Base-by-base conservation (phyloP, 2,329 filamentous ascomycete species). In the Ceratocystis colombiana region DNA sequence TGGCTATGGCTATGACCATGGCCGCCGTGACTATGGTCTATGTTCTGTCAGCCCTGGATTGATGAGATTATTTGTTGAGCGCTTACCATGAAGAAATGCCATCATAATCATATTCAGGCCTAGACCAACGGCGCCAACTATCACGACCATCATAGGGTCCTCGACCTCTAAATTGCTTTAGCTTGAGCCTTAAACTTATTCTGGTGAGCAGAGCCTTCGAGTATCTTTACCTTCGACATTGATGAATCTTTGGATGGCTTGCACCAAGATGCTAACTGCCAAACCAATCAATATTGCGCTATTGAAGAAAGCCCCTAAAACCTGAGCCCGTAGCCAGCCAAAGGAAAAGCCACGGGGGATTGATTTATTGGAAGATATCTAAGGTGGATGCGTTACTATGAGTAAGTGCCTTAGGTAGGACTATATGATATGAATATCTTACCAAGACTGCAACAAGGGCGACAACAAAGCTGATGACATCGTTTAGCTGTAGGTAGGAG, bases 281-380 rank as follows among this genome's bases (percentile, higher is more conserved):
- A 92, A 76, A 0, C 86, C 88, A 17, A 90, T 74, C 1, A 92
- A 79, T 67, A 92, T 88, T 1, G 86, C 84, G 15, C 88, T 88
- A 71, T 92, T 92, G 79, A 91, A 92, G 74, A 92, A 92, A 25
- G 87, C 87, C 4, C 88, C 88, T 0, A 92, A 77, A 0, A 90
- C 74, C n/a, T 83, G 82, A 17, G 88, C 87, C 41, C 88, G 81
- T 66, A 88, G 85, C 88, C 87, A 91, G n/a, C 88, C 88, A 70
- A 88, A 91, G 0, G 87, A 83, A 17, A 88, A 78, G 8, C 78
- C 78, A 68, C 81, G 78, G 0, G 86, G 86, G 81, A 4, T 64
- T 28, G 81, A 75, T 57, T 77, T 76, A 53, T 79, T 76, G 69
- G 87, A 80, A 22, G 85, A 80, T 67, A 86, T 74, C 85, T 86